Base-by-base conservation (phyloP, 805 yeast species). In the Nematodospora valgi region DNA sequence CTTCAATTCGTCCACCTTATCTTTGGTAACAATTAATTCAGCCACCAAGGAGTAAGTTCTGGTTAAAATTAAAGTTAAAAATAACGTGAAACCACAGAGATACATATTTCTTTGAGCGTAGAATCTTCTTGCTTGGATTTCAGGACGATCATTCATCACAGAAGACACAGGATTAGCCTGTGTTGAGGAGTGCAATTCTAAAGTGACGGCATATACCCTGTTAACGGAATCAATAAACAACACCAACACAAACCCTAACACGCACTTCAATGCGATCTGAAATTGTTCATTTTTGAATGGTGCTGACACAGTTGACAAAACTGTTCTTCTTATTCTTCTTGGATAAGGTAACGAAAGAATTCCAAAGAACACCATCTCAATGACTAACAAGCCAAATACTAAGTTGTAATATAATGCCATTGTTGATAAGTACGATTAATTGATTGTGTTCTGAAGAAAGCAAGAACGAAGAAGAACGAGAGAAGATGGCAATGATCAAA, bases 61-160 rank as follows among this genome's bases (percentile, higher is more conserved):
- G 52, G 82, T 80, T 47, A 89, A 78, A 34, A 87, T 82, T 53
- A 89, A 70, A 2, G 96, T 85, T 52, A 93, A 69, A 58, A 93
- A 93, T 58, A 93, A 74, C 2, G 98, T 88, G 63, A 89, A 87
- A 1, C 99, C 99, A 48, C 96, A 87, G 33, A 93, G 72, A 52
- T 93, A 93, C 82, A 88, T 78, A 70, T 93, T 93, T 67, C 99
- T 80, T 67, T 93, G 98, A 14, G 97, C 87, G 55, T 89, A 89
- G 62, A 93, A 93, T 53, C 88, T 76, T 61, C 96, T 78, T 15
- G 96, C 93, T 59, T 84, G 88, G 37, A 85, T 71, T 53, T 93
- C 98, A 14, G 87, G 66, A 40, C 96, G 72, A 49, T 85, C 91
- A 40, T 66, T 67, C 32, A 68, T 35, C 16, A 63, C 40, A 3